phyloP scores from a whole-genome alignment of 2,329 filamentous ascomycete species.

The Xylaria sp. region DNA sequence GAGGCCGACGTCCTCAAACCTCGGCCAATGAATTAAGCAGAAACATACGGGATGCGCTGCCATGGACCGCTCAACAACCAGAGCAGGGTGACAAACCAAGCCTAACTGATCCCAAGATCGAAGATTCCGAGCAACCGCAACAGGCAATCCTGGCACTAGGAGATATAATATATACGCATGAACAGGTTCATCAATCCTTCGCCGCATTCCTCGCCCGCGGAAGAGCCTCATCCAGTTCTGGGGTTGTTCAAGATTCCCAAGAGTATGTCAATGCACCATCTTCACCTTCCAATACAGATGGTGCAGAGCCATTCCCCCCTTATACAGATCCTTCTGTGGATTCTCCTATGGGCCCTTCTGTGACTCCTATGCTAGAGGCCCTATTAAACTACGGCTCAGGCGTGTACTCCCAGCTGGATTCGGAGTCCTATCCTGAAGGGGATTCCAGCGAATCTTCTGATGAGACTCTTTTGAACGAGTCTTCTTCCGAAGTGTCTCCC shows the following conservation, averaged over 20 bases:
- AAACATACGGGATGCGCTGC: neutral
- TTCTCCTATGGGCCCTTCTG: too few relatives aligned
- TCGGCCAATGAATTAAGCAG: neutral
- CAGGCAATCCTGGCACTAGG: constrained; percentile 4
- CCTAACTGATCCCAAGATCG: neutral
- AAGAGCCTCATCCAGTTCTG: neutral
- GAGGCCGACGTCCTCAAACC: neutral
- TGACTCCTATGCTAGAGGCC: too few relatives aligned
- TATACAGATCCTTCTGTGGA: constrained; percentile 8
- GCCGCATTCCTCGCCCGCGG: neutral
- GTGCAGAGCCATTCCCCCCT: constrained; percentile 15
- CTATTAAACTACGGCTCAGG: neutral
- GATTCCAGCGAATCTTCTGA: too few relatives aligned
- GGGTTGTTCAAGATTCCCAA: neutral
- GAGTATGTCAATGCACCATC: neutral
- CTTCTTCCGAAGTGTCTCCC: too few relatives aligned
- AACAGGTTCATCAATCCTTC: constrained; percentile 5
- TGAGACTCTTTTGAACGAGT: too few relatives aligned
- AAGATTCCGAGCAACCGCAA: neutral
- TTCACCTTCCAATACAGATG: neutral
- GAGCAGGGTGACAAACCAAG: neutral
- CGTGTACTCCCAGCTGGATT: neutral
- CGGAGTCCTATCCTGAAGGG: too few relatives aligned
- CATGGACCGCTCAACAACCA: neutral
- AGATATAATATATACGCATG: constrained; percentile 7